Percentiles rank a stretch among this genome's conserved stretches.
Evolutionary conservation across 2,329 filamentous ascomycete species (phyloP).

Genomic region (Aureobasidium sp.): DNA sequence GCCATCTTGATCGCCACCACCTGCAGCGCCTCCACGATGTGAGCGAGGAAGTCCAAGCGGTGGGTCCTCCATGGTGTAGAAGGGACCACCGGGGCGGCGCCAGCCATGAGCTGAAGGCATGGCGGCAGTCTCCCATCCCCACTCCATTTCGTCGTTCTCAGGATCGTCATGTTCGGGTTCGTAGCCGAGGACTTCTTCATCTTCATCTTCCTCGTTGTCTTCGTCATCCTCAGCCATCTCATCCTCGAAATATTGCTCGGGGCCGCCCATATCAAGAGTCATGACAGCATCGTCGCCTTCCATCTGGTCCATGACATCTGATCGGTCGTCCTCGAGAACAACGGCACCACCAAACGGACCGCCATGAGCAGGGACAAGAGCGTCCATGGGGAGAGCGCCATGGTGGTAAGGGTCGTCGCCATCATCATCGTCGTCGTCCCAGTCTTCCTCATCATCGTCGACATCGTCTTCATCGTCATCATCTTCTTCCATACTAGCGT

Average conservation of each 20-base stretch:
- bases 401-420: constrained; percentile 44
- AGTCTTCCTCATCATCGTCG: constrained; percentile 33
- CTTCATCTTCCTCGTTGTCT: constrained; percentile 52
- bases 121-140: constrained; percentile 39
- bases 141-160: constrained; percentile 30
- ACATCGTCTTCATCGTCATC: constrained; percentile 37
- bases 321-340: constrained; percentile 29
- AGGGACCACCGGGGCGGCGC: constrained; percentile 1
- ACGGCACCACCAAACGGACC: constrained; percentile 30
- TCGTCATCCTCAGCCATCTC: constrained; percentile 43
- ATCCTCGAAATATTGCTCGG: constrained; percentile 45
- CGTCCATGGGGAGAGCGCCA: constrained; percentile 20
- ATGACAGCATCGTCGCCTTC: constrained; percentile 35
- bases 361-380: constrained; percentile 21
- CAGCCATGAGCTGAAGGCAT: constrained; percentile 27
- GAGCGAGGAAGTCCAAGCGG: constrained; percentile 35
- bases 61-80: constrained; percentile 6
- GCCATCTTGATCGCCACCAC: constrained; percentile 62
- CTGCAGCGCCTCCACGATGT: constrained; percentile 26
- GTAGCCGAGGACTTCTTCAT: constrained; percentile 51
- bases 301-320: constrained; percentile 30
- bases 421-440: constrained; percentile 39
- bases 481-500: constrained; percentile 38
- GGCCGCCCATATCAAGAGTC: constrained; percentile 34
- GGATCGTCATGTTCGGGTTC: constrained; percentile 39